Evolutionary conservation across 1,284 basidiomycete species (phyloP), one percentile per base, ranked within the genome.

Genomic region (Tausonia pullulans): DNA sequence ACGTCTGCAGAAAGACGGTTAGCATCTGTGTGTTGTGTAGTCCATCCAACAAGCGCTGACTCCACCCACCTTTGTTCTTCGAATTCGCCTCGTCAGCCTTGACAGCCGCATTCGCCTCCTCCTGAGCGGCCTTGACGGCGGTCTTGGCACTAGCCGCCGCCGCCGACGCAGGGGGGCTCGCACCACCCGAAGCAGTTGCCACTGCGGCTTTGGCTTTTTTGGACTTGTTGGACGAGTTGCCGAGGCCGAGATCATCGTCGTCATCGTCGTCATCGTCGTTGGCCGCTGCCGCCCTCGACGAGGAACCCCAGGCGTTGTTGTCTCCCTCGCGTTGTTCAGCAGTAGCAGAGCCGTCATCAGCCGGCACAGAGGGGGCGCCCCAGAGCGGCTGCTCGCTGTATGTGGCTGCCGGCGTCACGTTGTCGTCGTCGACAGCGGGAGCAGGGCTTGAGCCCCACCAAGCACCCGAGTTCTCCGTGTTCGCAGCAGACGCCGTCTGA

Each of bases 171-270:
- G 27, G 27, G 27, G 27, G 27, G 27, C 27, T 27, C 27, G 27
- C 27, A 27, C 27, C 27, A 16, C 48, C 48, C 5, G 58, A 27
- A 7, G 65, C 5, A 11, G 58, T 64, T 11, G 59, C 60, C 27
- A 27, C 65, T 10, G 62, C 65, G 27, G 62, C 41, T 14, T 61
- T 67, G 45, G 71, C 69, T 62, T 78, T 77, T 64, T 77, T 78
- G 50, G 71, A 75, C 74, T 77, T 81, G 60, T 70, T 73, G 45
- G 80, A 79, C 3, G 78, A 78, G 72, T 97, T 98, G 10, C 94
- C 90, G 66, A 98, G 81, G 2, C 96, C 95, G 50, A 98, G 81
- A 70, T 97, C 91, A 60, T 94, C 91, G 4, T 87, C 85, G 16
- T 88, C 88, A 4, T 88, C 85, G 4, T 84, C 83, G 44, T 82